Conservation (phyloP, 2,329 filamentous ascomycete species). For the Alternaria hordeiaustralica region DNA sequence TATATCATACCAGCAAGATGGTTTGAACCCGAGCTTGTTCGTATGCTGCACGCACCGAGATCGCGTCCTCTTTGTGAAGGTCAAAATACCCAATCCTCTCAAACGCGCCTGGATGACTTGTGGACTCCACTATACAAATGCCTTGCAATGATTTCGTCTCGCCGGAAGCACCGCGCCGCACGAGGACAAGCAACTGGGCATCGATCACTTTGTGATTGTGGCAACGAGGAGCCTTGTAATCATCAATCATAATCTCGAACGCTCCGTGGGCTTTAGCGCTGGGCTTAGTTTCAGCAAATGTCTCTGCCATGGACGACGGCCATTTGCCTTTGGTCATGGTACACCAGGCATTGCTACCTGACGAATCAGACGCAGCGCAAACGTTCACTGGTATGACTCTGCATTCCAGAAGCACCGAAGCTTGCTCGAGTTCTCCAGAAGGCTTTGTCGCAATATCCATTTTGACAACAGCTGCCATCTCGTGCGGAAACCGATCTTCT, state of each 20-base stretch:
- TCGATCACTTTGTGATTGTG: neutral
- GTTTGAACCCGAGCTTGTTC: neutral
- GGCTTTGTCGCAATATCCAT: neutral
- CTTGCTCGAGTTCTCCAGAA: neutral
- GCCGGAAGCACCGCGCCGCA: neutral
- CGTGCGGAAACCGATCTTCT: too few species aligned
- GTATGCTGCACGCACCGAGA: neutral
- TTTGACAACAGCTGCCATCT: neutral
- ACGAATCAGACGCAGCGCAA: neutral
- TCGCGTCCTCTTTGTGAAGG: rapidly evolving
- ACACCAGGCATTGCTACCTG: too few species aligned
- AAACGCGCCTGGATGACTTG: neutral
- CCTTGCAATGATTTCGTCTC: neutral
- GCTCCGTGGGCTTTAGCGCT: neutral
- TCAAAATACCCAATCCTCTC: neutral
- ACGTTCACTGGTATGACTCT: neutral
- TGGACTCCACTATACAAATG: neutral
- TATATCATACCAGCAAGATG: neutral
- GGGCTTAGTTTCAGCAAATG: too few species aligned
- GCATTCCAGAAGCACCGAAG: neutral
- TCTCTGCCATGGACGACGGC: neutral
- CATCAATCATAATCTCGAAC: neutral
- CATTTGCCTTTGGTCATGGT: neutral
- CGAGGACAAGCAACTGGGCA: neutral
- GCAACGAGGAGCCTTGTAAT: rapidly evolving